Percentiles rank a stretch among this genome's conserved stretches.
Evolutionary conservation across 202 grass and related monocot species (phyloP).

Genomic region (Dendrocalamus latiflorus): DNA sequence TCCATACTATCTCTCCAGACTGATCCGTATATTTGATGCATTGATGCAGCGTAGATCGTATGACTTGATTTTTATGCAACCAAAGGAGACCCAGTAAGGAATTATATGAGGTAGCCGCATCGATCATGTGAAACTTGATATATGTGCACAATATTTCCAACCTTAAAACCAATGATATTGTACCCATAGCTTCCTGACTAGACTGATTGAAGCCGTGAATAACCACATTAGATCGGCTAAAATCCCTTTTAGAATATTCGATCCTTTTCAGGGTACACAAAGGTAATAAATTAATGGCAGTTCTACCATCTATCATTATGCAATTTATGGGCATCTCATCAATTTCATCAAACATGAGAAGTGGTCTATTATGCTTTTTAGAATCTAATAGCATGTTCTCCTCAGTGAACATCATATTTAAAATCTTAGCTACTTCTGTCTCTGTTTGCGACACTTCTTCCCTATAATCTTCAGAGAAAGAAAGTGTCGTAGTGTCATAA

Average conservation of each 20-base stretch:
- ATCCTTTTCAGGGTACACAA: not conserved
- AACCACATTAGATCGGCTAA: not conserved
- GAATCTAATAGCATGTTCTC: not conserved
- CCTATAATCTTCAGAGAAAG: too few relatives aligned
- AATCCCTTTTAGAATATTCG: not conserved
- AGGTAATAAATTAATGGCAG: not conserved
- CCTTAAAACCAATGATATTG: not conserved
- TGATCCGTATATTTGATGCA: not conserved
- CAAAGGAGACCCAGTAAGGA: not conserved
- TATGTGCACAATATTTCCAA: not conserved
- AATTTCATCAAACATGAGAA: slow-evolving; percentile 2
- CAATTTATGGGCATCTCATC: too few relatives aligned
- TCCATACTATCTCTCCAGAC: not conserved
- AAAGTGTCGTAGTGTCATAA: too few relatives aligned
- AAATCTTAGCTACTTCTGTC: too few relatives aligned
- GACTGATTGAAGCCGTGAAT: slow-evolving; percentile 3
- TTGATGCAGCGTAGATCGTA: not conserved
- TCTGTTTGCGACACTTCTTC: too few relatives aligned
- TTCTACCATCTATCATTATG: not conserved
- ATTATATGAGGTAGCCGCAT: not conserved
- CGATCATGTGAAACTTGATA: not conserved
- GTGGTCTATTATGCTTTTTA: not conserved
- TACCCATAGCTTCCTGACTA: not conserved
- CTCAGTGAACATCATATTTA: not conserved
- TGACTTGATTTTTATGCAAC: not conserved